A percentile compares a stretch with the other conserved stretches of the same genome.
phyloP scores from a whole-genome alignment of 1,284 basidiomycete species.

The Coniophora puteana region DNA sequence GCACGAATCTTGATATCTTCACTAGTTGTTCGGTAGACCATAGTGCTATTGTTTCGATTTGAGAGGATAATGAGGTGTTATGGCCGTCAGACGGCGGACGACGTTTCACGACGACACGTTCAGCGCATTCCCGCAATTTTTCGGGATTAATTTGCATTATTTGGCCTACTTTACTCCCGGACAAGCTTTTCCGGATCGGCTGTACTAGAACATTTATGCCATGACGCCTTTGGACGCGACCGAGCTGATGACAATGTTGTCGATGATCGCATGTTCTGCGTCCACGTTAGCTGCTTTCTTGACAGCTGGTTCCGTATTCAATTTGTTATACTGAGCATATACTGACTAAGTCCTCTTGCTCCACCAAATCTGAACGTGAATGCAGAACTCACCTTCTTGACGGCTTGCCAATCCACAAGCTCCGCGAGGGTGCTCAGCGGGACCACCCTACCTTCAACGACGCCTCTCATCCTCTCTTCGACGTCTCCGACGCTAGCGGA shows the following conservation, averaged over 20 bases:
- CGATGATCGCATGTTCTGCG: constrained; percentile 44
- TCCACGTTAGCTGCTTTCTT: constrained; percentile 32
- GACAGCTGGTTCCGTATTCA: constrained; percentile 51
- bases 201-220: constrained; percentile 30
- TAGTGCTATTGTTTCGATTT: too few species aligned
- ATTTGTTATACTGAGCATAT: constrained; percentile 65
- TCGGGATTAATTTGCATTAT: too few species aligned
- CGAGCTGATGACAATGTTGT: constrained; percentile 68
- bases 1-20: too few species aligned
- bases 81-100: too few species aligned
- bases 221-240: constrained; percentile 81
- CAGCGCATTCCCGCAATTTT: too few species aligned
- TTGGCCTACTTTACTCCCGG: too few species aligned
- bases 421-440: constrained; percentile 42
- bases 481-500: constrained; percentile 37
- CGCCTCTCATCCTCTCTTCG: constrained; percentile 45
- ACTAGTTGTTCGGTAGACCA: too few species aligned
- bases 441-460: constrained; percentile 54
- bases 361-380: neutral
- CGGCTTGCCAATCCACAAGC: constrained; percentile 65
- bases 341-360: neutral
- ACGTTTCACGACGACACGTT: too few species aligned
- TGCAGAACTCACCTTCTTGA: constrained; percentile 61
- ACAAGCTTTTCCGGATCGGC: too few species aligned
- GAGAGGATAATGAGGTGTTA: too few species aligned